A percentile compares a stretch with the other conserved stretches of the same genome.
Evolutionary conservation across 2,329 filamentous ascomycete genomes (phyloP).

Genomic region (Emmonsiellopsis sp.): DNA sequence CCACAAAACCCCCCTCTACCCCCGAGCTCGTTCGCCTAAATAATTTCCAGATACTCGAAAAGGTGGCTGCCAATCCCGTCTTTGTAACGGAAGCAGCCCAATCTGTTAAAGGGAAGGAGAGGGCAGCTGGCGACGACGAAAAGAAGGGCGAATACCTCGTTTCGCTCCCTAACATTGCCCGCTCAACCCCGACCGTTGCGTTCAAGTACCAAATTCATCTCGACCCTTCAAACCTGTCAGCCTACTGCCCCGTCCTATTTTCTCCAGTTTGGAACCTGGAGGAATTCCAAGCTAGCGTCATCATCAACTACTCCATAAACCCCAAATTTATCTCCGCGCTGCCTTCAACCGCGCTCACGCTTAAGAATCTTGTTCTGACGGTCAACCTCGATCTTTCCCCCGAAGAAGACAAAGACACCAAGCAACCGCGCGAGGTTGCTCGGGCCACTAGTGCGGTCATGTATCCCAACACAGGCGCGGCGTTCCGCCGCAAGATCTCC

Average conservation of each 20-base stretch:
- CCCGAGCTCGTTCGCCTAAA: constrained; percentile 69
- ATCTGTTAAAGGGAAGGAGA: constrained; percentile 7
- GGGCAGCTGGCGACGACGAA: constrained; percentile 36
- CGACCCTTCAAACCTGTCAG: constrained; percentile 47
- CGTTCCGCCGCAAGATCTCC: constrained; percentile 38
- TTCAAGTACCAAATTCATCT: constrained; percentile 89
- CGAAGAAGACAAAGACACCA: constrained; percentile 37
- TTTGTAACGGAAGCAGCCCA: constrained; percentile 63
- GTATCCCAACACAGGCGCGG: constrained; percentile 36
- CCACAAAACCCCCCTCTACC: constrained; percentile 29
- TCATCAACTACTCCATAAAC: constrained; percentile 78
- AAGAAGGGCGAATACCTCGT: constrained; percentile 73
- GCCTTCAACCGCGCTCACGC: constrained; percentile 39
- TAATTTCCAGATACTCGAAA: constrained; percentile 80
- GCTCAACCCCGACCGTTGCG: constrained; percentile 58
- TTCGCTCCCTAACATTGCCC: constrained; percentile 60
- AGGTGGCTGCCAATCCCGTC: constrained; percentile 85
- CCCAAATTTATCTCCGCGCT: constrained; percentile 49
- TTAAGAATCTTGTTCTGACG: constrained; percentile 72
- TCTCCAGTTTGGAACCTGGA: constrained; percentile 75
- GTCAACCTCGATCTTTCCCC: constrained; percentile 34
- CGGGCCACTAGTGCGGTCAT: constrained; percentile 36
- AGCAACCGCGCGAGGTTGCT: constrained; percentile 32
- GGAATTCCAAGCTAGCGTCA: constrained; percentile 73
- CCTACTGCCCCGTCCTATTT: constrained; percentile 64